Evolutionary conservation across 768 basidiomycete genomes (phyloP).

Genomic region (Trametes cubensis): DNA sequence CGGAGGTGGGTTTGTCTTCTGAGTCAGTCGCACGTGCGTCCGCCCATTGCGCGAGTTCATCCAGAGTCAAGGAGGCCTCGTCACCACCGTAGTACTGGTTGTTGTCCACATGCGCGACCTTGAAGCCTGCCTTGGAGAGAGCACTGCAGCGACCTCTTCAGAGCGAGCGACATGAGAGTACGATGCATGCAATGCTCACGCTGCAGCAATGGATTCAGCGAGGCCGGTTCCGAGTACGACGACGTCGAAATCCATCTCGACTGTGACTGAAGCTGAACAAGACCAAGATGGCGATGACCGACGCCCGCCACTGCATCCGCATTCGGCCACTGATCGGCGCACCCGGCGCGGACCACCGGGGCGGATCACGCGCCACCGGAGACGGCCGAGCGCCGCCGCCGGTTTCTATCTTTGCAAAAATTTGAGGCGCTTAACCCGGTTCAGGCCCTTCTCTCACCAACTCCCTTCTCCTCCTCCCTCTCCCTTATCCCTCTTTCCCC

Average conservation of each 20-base stretch:
- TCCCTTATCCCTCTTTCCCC: conserved; percentile 11
- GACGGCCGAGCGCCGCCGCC: conserved; percentile 9
- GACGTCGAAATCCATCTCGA: conserved; percentile 58
- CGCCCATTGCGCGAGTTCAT: conserved; percentile 78
- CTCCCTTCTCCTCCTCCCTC: conserved; percentile 17
- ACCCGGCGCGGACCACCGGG: neutral
- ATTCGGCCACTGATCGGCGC: conserved; percentile 1
- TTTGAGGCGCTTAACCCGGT: conserved; percentile 26
- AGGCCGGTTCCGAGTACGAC: conserved; percentile 79
- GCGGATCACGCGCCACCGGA: conserved; percentile 10
- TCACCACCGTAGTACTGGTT: conserved; percentile 85
- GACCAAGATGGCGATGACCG: no score
- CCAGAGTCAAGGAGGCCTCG: conserved; percentile 79
- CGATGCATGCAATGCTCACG: conserved; percentile 56
- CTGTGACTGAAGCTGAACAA: no score
- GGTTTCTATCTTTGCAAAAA: conserved; percentile 24
- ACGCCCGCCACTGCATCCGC: no score
- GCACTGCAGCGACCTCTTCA: conserved; percentile 53
- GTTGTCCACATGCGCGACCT: conserved; percentile 84
- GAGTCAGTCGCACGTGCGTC: conserved; percentile 38
- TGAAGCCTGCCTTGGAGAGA: conserved; percentile 85
- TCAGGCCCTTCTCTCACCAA: conserved; percentile 14
- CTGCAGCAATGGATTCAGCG: conserved; percentile 82
- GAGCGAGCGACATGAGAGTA: conserved; percentile 15
- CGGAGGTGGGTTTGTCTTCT: conserved; percentile 13